A percentile compares a stretch with the other conserved stretches of the same genome.
phyloP scores from a whole-genome alignment of 305 asterid genomes.

The Fraxinus nigra region DNA sequence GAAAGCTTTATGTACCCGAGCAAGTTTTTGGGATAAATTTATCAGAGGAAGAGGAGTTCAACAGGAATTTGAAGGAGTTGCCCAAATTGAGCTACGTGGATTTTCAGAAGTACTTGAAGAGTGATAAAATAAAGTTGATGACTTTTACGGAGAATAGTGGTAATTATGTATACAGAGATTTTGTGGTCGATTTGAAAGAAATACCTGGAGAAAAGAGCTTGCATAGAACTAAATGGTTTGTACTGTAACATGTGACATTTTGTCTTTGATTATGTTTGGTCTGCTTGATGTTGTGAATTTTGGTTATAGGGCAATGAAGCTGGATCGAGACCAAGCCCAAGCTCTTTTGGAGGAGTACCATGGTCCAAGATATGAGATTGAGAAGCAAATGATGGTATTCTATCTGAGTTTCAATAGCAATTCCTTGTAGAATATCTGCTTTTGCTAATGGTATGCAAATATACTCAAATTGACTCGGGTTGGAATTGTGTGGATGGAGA shows the following conservation, averaged over 20 bases:
- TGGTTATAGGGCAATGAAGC: conserved; percentile 66
- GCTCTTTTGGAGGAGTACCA: conserved; percentile 55
- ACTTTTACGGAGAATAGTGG: conserved; percentile 65
- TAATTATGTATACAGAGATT: conserved; percentile 43
- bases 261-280: conserved; percentile 12
- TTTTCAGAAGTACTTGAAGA: conserved; percentile 57
- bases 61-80: conserved; percentile 64
- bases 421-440: neutral
- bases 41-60: conserved; percentile 85
- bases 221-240: conserved; percentile 89
- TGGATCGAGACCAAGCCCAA: conserved; percentile 58
- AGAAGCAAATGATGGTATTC: conserved; percentile 69
- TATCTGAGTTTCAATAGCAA: neutral
- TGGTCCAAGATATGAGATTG: conserved; percentile 82
- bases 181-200: conserved; percentile 82
- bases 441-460: conserved; percentile 8
- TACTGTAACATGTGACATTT: conserved; percentile 19
- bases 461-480: conserved; percentile 16
- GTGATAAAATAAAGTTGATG: conserved; percentile 71
- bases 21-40: conserved; percentile 65
- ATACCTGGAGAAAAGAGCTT: conserved; percentile 77
- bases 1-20: conserved; percentile 94
- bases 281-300: conserved; percentile 25
- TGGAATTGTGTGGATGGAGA: conserved; percentile 4
- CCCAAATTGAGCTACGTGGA: conserved; percentile 72